Evolutionary conservation across 2,329 filamentous ascomycete genomes (phyloP), one percentile per base, ranked within the genome.

Genomic region (Alternaria ethzedia): DNA sequence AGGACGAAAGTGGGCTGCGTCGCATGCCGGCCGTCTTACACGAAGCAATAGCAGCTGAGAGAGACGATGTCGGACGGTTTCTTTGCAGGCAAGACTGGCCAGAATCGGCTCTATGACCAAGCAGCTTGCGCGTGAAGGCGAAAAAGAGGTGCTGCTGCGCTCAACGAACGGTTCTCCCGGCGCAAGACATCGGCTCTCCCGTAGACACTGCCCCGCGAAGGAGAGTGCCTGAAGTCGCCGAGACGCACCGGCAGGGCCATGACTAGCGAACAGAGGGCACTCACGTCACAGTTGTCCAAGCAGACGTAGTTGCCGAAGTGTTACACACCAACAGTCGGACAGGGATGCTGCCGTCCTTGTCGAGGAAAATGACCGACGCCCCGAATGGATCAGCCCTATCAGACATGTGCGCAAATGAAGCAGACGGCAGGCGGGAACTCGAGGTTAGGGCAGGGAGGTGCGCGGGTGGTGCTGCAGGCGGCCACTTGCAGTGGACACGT

Each of bases 321-420:
- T 61, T 61, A 65, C 60, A 70, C 71, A 74, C 71, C 68, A 76
- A 75, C 72, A 70, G 58, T 64, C 65, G 60, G 50, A 45, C 60
- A 63, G 56, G 60, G 60, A 36, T 63, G 60, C n/a, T 55, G 56
- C 49, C 49, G 56, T 62, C 36, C 41, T 44, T 26, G 41, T 59
- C 46, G 44, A 68, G 70, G 59, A 65, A 70, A 69, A 64, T 60
- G 70, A 61, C 71, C 66, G 74, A 72, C 70, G 74, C 72, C 61
- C 66, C 69, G 72, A 68, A 68, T 70, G 17, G 41, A 71, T 69
- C 74, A 78, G 76, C 73, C 74, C 75, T 77, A 76, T 72, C 67
- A 69, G 67, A 63, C 64, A 72, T 65, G 67, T 66, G 67, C 68
- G 69, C 68, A 67, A 65, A 68, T 57, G 60, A 54, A 59, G 45